Evolutionary conservation across 352 stramenopile genomes (phyloP).

Genomic region (Phytophthora boehmeriae): DNA sequence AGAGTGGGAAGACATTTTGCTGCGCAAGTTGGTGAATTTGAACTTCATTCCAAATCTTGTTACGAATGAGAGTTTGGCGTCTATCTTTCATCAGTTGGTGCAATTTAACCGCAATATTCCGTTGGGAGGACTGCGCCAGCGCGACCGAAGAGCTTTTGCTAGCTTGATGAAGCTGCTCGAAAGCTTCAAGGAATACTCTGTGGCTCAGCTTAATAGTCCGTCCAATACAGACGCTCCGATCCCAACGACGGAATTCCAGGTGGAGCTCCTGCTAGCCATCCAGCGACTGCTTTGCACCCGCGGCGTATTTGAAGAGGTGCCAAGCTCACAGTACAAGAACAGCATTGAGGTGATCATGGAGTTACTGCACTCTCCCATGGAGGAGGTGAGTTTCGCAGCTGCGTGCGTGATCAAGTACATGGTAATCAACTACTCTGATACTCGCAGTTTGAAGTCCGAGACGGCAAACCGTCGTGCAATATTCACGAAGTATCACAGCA

Average conservation of each 20-base stretch:
- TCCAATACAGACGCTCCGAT: slow-evolving; percentile 85
- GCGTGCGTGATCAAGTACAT: slow-evolving; percentile 89
- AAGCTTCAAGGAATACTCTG: slow-evolving; percentile 85
- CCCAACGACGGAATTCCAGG: slow-evolving; percentile 82
- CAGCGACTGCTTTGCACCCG: slow-evolving; percentile 83
- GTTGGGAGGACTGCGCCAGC: slow-evolving; percentile 69
- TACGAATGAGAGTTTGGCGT: slow-evolving; percentile 74
- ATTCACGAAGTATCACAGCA: slow-evolving; percentile 85
- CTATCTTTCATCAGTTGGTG: slow-evolving; percentile 79
- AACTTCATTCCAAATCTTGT: slow-evolving; percentile 85
- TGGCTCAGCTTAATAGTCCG: slow-evolving; percentile 80
- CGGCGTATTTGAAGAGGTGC: slow-evolving; percentile 86
- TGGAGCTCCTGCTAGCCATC: slow-evolving; percentile 77
- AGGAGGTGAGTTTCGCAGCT: slow-evolving; percentile 86
- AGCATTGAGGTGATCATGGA: slow-evolving; percentile 89
- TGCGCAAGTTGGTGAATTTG: slow-evolving; percentile 81
- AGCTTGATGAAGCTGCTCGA: slow-evolving; percentile 87
- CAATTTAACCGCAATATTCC: slow-evolving; percentile 90
- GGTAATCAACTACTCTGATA: slow-evolving; percentile 91
- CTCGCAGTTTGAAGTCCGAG: slow-evolving; percentile 84
- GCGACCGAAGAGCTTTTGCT: slow-evolving; percentile 76
- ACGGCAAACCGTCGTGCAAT: slow-evolving; percentile 82
- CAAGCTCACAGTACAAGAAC: slow-evolving; percentile 87
- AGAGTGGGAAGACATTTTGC: slow-evolving; percentile 84
- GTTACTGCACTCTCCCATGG: slow-evolving; percentile 82